A percentile compares a stretch with the other conserved stretches of the same genome.
These are phyloP conservation scores for Ceratorhiza oryzae-sativae DNA, from an alignment of 1,284 basidiomycete genomes.

Conservation along the genomic window DNA sequence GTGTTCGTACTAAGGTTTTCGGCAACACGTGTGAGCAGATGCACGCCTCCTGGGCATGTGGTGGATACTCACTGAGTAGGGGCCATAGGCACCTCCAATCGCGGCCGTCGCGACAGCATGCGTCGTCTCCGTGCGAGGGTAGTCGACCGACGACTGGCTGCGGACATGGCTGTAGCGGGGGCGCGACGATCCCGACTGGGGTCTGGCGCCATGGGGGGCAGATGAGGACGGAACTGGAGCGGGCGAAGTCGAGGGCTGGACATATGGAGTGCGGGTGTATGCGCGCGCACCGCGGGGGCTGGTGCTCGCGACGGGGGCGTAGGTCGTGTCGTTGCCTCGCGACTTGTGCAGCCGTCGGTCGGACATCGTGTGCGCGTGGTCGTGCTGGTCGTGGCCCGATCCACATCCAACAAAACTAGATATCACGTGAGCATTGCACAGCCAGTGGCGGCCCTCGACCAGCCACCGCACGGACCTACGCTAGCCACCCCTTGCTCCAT, in stretches of 20 bases:
- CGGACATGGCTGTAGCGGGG: slow-evolving; percentile 27
- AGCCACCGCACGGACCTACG: slow-evolving; percentile 1
- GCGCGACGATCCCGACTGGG: slow-evolving; percentile 3
- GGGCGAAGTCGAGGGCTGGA: slow-evolving; percentile 31
- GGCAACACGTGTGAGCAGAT: slow-evolving; percentile 14
- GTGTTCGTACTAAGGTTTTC: slow-evolving; percentile 19
- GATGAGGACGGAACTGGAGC: slow-evolving; percentile 33
- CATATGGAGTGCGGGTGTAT: slow-evolving; percentile 28
- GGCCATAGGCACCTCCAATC: slow-evolving; percentile 43
- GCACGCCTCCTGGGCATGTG: slow-evolving; percentile 2
- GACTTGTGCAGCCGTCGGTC: slow-evolving; percentile 27
- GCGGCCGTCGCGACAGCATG: slow-evolving; percentile 43
- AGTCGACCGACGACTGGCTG: slow-evolving; percentile 31
- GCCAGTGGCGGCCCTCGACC: neutral
- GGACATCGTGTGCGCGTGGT: slow-evolving; percentile 12
- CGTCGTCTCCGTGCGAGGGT: slow-evolving; percentile 36
- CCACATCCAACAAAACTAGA: slow-evolving; percentile 1
- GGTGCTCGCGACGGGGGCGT: slow-evolving; percentile 22
- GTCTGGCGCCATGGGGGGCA: slow-evolving; percentile 3
- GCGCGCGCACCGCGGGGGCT: slow-evolving; percentile 26
- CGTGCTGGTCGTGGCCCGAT: slow-evolving; percentile 7
- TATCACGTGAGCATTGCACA: slow-evolving; percentile 25
- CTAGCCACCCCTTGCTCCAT: slow-evolving; percentile 18
- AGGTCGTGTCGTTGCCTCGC: slow-evolving; percentile 21
- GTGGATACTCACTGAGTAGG: slow-evolving; percentile 38